Evolutionary conservation across 495 filamentous ascomycete species (phyloP).

Genomic region (Neurospora sp.): DNA sequence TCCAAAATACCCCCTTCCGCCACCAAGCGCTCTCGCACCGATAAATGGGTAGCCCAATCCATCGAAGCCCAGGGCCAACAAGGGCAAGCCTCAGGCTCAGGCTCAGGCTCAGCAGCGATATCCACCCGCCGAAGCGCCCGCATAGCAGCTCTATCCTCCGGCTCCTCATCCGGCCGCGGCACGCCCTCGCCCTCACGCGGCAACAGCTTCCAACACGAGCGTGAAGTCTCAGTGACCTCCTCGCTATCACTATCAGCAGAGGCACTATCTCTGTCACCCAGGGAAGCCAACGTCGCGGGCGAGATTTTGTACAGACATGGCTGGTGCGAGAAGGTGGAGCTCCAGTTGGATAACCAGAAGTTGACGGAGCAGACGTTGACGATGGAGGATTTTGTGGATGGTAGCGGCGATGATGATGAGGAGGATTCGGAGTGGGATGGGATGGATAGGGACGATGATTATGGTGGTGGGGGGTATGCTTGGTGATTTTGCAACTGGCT

Average conservation of each 20-base stretch:
- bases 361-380: slow-evolving; percentile 61
- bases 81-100: background rate
- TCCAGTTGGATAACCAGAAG: slow-evolving; percentile 75
- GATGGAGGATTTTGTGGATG: slow-evolving; percentile 76
- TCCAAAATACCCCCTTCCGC: background rate
- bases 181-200: background rate
- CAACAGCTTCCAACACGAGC: background rate
- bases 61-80: background rate
- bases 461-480: slow-evolving; percentile 14
- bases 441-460: slow-evolving; percentile 53
- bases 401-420: slow-evolving; percentile 49
- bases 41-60: background rate
- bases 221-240: background rate
- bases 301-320: slow-evolving; percentile 50
- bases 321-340: slow-evolving; percentile 68
- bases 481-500: slow-evolving; percentile 9
- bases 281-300: slow-evolving; percentile 3
- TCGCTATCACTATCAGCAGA: background rate
- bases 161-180: slow-evolving; percentile 13
- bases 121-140: slow-evolving; percentile 18
- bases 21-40: background rate
- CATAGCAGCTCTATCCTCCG: slow-evolving; percentile 8
- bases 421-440: slow-evolving; percentile 52
- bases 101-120: background rate
- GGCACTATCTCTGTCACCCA: background rate